Base-by-base conservation (phyloP, 768 basidiomycete species). In the Pulveroboletus ravenelii region DNA sequence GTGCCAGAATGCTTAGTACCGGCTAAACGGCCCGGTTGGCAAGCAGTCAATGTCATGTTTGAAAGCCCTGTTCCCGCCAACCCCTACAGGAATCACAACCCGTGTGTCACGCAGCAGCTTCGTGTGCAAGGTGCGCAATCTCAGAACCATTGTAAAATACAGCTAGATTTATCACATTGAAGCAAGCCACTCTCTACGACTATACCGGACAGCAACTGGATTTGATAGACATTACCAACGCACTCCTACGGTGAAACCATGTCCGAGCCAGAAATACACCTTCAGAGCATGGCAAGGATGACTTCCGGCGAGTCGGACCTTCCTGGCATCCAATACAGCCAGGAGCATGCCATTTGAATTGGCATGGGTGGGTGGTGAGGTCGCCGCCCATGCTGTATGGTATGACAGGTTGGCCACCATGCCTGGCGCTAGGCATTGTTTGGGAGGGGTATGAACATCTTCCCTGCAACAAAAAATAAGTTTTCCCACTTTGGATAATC, bases 321-420 rank as follows among this genome's bases (percentile, higher is more conserved):
- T 40, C 38, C 15, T 48, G 15, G 20, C 35, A 25, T 5, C n/a
- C 20, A n/a, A 25, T 18, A 18, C 23, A 30, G 32, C 29, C 32
- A 37, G 57, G 35, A 35, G 30, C 35, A 23, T 45, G 37, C 10
- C 39, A 50, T 47, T 62, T 49, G 41, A 63, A 57, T 60, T 53
- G 54, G 57, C 39, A 50, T 42, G 48, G n/a, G 27, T 32, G 39
- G 32, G 9, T 38, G 38, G 44, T 44, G 25, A 36, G 10, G 35
- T n/a, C 17, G 20, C 20, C 18, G 10, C 9, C n/a, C 54, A 53
- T 41, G 55, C 51, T 54, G 47, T 52, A 29, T 23, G 15, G 30
- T 6, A 15, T 29, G 15, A 34, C 6, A 15, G 17, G 23, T 37
- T 34, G 31, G 41, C 34, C 17, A 6, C 23, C n/a, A 17, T 20